Conservation (phyloP, 371 early-diverging fungal species). For the Mortierella sp. region DNA sequence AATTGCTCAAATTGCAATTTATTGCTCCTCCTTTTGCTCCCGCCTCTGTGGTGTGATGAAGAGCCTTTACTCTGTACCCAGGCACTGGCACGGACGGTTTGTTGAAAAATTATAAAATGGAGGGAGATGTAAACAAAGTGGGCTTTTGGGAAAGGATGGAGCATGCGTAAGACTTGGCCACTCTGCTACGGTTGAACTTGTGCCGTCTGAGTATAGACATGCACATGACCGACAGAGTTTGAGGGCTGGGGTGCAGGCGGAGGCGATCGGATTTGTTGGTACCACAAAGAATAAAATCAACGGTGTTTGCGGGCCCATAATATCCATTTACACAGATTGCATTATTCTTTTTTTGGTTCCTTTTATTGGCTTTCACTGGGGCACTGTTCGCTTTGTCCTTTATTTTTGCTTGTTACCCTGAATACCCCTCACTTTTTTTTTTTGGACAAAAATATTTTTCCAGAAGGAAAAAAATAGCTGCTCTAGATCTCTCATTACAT, state of each 20-base stretch:
- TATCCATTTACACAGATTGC: too few species aligned
- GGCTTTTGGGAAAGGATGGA: conserved; percentile 10
- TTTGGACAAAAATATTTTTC: too few species aligned
- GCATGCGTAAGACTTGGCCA: not conserved
- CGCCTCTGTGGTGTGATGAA: not conserved
- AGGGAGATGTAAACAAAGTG: conserved; percentile 4
- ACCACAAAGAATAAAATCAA: not conserved
- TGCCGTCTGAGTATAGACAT: not conserved
- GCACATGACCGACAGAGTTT: not conserved
- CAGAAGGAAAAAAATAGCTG: too few species aligned
- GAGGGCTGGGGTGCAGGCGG: not conserved
- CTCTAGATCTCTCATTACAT: not conserved
- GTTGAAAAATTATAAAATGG: not conserved
- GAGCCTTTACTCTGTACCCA: conserved; percentile 5
- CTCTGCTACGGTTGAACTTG: not conserved
- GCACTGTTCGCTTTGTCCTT: too few species aligned
- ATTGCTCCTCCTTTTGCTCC: not conserved
- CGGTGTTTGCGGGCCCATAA: too few species aligned
- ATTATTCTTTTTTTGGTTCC: too few species aligned
- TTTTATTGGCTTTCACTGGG: too few species aligned
- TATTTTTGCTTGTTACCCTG: too few species aligned
- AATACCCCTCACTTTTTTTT: too few species aligned
- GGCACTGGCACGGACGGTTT: not conserved
- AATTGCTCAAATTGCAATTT: conserved; percentile 24
- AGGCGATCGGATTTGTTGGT: not conserved